Evolutionary conservation across 257 asterid species (phyloP).

Genomic region (Avicennia marina): DNA sequence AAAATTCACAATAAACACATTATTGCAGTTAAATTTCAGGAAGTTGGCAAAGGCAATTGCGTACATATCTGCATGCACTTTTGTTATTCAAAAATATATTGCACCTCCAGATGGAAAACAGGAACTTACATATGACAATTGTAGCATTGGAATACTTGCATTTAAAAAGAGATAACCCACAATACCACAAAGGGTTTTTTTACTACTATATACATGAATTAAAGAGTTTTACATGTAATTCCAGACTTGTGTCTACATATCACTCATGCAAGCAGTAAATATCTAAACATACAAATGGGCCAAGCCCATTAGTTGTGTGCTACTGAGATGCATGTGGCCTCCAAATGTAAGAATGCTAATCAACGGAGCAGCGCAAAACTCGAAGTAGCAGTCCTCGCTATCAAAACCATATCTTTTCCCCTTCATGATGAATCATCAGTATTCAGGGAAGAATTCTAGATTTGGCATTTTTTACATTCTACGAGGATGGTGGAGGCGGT

Average conservation of each 20-base stretch:
- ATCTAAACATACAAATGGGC: no score
- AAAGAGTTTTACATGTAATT: neutral
- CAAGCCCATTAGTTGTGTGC: neutral
- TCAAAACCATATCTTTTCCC: neutral
- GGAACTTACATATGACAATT: no score
- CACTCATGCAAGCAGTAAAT: slow-evolving; percentile 6
- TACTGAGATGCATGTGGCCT: neutral
- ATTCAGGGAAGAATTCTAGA: slow-evolving; percentile 25
- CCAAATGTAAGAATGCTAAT: neutral
- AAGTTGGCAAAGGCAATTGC: no score
- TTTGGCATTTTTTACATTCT: slow-evolving; percentile 28
- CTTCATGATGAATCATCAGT: slow-evolving; percentile 9
- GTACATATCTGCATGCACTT: no score
- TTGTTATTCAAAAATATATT: no score
- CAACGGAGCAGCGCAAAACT: neutral
- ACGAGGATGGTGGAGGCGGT: slow-evolving; percentile 45
- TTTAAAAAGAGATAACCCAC: no score
- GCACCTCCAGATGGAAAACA: no score
- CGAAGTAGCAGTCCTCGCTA: neutral
- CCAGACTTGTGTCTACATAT: neutral
- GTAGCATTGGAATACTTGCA: no score
- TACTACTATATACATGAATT: slow-evolving; percentile 10
- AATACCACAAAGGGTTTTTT: neutral
- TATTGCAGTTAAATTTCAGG: no score
- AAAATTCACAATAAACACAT: no score